A percentile compares a stretch with the other conserved stretches of the same genome.
These are phyloP conservation scores for Glycine tomentella DNA, from an alignment of 306 rosid species.

Conservation along the genomic window DNA sequence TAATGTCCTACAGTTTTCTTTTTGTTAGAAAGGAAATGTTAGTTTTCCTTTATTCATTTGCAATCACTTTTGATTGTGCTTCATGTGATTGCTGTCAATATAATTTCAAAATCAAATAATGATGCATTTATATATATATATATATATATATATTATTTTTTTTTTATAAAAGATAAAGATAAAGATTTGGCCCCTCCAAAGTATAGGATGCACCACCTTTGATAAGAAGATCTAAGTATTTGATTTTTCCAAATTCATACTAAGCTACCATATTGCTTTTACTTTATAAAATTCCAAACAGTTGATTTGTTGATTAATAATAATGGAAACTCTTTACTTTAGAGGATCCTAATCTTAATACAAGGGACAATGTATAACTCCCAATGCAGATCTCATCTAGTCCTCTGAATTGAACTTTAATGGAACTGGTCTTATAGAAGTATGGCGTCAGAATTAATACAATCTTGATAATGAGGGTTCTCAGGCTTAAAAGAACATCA, in stretches of 20 bases:
- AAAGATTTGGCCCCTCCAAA: neutral
- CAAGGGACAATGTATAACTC: neutral
- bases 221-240: neutral
- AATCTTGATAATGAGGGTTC: constrained; percentile 6
- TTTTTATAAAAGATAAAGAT: constrained; percentile 12
- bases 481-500: too few species aligned
- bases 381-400: constrained; percentile 2
- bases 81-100: neutral
- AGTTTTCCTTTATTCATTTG: neutral
- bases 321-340: neutral
- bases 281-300: neutral
- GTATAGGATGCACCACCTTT: neutral
- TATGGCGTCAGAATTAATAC: neutral
- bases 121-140: neutral
- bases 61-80: constrained; percentile 10
- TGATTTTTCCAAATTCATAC: neutral
- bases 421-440: constrained; percentile 10
- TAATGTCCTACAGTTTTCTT: neutral
- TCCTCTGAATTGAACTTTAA: constrained; percentile 16
- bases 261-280: neutral
- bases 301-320: neutral
- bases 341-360: neutral
- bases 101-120: constrained; percentile 12
- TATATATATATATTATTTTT: neutral
- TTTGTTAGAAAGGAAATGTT: neutral